A percentile compares a stretch with the other conserved stretches of the same genome.
Conservation (phyloP, 495 filamentous ascomycete species). For the Amphirosellinia nigrospora region DNA sequence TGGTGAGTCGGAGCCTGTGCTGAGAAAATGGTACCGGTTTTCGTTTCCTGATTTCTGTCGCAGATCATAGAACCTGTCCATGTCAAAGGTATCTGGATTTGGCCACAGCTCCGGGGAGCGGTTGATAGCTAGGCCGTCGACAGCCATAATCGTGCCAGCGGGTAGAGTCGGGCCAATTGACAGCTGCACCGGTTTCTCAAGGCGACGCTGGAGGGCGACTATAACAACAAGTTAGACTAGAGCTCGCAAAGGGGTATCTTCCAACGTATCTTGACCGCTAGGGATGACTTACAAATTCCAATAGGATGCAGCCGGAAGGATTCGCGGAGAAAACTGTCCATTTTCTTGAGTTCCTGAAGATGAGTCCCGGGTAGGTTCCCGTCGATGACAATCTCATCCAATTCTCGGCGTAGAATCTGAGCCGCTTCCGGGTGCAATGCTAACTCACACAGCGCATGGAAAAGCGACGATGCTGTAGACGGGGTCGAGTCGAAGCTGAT, state of each 20-base stretch:
- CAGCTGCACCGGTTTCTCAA: conserved; percentile 1
- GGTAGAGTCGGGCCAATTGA: conserved; percentile 7
- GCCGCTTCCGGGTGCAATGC: not conserved
- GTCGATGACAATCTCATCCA: not conserved
- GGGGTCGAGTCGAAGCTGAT: conserved; percentile 11
- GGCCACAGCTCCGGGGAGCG: not conserved
- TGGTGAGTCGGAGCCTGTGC: not conserved
- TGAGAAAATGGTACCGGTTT: not conserved
- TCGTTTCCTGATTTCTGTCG: conserved; percentile 1
- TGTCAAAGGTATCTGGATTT: conserved; percentile 1
- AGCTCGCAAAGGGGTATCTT: not conserved
- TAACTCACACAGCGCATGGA: not conserved
- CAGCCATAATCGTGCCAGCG: conserved; percentile 6
- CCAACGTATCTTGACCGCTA: not conserved
- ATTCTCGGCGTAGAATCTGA: not conserved
- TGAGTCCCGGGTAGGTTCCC: conserved; percentile 5
- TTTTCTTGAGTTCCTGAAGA: not conserved
- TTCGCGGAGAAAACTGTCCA: conserved; percentile 17
- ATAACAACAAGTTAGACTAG: not conserved
- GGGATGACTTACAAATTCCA: not conserved
- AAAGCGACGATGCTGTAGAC: not conserved
- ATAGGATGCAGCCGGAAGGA: conserved; percentile 8
- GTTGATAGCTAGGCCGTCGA: not conserved
- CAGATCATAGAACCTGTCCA: not conserved
- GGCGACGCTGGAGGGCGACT: conserved; percentile 2